Conservation (phyloP, 2,329 filamentous ascomycete genomes). For the Scopulariopsis brevicaulis region DNA sequence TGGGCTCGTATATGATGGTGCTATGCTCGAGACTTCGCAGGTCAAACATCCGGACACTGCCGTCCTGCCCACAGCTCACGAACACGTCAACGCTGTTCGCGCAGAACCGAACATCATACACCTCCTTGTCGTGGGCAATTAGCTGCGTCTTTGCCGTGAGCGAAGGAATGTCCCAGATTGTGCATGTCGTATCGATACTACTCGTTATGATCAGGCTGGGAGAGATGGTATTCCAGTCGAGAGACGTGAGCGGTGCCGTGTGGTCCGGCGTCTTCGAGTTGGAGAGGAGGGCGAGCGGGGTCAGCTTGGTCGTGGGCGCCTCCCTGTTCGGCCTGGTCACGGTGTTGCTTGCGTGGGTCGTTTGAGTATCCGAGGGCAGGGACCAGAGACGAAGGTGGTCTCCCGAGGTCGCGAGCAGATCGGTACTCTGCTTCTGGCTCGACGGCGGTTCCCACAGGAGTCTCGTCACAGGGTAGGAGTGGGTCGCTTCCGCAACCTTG, state of each 20-base stretch:
- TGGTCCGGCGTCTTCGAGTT: conserved; percentile 99
- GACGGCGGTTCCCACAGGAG: conserved; percentile 94
- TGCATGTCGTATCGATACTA: conserved; percentile 97
- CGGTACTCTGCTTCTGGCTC: conserved; percentile 87
- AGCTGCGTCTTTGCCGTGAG: conserved; percentile 95
- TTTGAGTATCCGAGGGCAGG: conserved; percentile 57
- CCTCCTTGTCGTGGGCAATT: conserved; percentile 97
- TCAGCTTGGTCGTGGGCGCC: conserved; percentile 63
- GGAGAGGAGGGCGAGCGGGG: conserved; percentile 81
- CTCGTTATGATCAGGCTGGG: conserved; percentile 97
- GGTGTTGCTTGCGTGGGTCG: conserved; percentile 51
- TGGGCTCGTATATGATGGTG: conserved; percentile 97
- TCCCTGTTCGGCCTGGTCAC: conserved; percentile 48
- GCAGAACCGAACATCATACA: conserved; percentile 96
- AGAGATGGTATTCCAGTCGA: conserved; percentile 97
- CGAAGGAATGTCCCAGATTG: conserved; percentile 98
- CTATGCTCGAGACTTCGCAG: conserved; percentile 92
- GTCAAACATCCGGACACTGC: conserved; percentile 98
- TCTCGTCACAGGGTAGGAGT: conserved; percentile 93
- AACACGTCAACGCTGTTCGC: conserved; percentile 98
- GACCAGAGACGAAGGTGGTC: conserved; percentile 94
- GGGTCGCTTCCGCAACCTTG: conserved; percentile 90
- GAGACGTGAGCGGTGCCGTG: conserved; percentile 86
- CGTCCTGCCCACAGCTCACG: conserved; percentile 93
- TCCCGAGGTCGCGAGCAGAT: conserved; percentile 87